Evolutionary conservation across 176 grass and related monocot species (phyloP), one percentile per base, ranked within the genome.

Genomic region (Zoysia japonica): DNA sequence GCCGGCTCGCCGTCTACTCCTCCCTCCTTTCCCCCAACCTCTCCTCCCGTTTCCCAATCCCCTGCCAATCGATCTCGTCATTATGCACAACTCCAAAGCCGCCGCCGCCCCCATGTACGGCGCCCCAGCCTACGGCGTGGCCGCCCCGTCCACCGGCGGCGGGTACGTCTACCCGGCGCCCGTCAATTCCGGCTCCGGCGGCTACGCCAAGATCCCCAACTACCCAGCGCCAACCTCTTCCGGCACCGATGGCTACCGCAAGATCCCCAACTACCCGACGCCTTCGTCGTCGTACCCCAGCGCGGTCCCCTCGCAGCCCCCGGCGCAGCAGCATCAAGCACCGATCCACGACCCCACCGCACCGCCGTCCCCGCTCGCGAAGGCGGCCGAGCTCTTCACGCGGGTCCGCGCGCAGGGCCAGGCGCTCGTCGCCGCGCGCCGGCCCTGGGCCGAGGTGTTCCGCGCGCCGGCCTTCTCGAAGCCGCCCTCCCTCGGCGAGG

Each of bases 371-470:
- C 79, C 92, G 35, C 67, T 83, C 4, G 39, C 56, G 51, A 89
- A 82, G 82, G 83, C 80, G 12, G 84, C 90, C 47, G 88, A 90
- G 70, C 83, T 99, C 39, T 73, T 99, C 36, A 43, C 92, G 39
- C 77, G 77, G 28, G 71, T 95, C 78, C 87, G 85, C 19, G 92
- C 95, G 59, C 88, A 94, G 83, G 90, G 96, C 19, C 73, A 94
- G 67, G 84, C 88, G 7, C 72, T 95, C 44, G 55, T 99, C 65
- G 78, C 90, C 6, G 84, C 92, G 53, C 88, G 92, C 37, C 86
- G 96, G 7, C 92, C 96, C 11, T 99, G 96, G 96, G 61, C 15
- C 44, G 92, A 99, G 88, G 70, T 86, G 47, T 67, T 99, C 88
- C 81, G 89, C 79, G 50, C 78, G 3, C 73, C 86, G 14, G 81